Conservation (phyloP, 371 early-diverging fungal species). For the Mortierella sp. region DNA sequence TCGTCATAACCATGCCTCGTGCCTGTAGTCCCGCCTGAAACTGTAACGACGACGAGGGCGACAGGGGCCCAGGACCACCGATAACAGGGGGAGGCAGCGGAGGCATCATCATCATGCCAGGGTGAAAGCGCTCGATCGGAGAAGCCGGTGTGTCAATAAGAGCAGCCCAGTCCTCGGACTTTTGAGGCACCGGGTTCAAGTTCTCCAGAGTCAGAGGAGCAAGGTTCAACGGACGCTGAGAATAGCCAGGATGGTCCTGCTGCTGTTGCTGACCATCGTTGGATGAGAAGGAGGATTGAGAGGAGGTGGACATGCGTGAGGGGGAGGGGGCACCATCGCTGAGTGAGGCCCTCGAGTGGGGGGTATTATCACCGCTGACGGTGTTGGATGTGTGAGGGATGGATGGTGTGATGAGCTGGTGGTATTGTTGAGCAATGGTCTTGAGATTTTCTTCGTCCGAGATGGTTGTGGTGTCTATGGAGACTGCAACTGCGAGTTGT, state of each 20-base stretch:
- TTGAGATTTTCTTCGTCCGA: neutral
- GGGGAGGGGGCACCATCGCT: neutral
- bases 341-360: neutral
- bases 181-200: slow-evolving; percentile 32
- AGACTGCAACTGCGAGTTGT: neutral
- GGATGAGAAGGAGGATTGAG: slow-evolving; percentile 17
- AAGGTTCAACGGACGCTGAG: neutral
- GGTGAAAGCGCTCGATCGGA: slow-evolving; percentile 23
- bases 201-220: neutral
- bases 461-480: slow-evolving; percentile 1
- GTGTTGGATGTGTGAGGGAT: slow-evolving; percentile 7
- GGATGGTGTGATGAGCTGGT: slow-evolving; percentile 12
- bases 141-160: slow-evolving; percentile 44
- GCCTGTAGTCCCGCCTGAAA: slow-evolving; percentile 3
- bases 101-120: slow-evolving; percentile 14
- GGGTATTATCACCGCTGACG: neutral
- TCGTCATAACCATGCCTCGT: slow-evolving; percentile 3
- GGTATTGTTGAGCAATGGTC: slow-evolving; percentile 11
- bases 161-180: slow-evolving; percentile 52
- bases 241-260: neutral
- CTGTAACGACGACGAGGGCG: neutral
- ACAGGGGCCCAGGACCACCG: neutral
- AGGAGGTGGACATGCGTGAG: neutral
- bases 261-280: neutral
- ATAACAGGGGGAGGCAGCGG: slow-evolving; percentile 7